Evolutionary conservation across 306 rosid genomes (phyloP).

Genomic region (Arachis stenosperma): DNA sequence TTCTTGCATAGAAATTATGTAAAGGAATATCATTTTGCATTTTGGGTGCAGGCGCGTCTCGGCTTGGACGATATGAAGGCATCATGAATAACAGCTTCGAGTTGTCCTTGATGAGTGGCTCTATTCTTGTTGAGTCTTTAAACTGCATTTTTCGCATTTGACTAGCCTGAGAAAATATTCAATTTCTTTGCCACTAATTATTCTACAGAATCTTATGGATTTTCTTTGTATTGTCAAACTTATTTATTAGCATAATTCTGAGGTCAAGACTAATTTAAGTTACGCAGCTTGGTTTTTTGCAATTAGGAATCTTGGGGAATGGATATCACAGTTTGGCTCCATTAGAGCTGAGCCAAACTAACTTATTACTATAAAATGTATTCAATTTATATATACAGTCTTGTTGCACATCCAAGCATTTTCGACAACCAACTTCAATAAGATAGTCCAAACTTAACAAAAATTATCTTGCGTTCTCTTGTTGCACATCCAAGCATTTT

Average conservation of each 20-base stretch:
- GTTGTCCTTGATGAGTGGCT: constrained; percentile 21
- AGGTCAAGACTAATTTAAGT: not conserved
- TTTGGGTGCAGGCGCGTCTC: constrained; percentile 56
- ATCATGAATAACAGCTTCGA: constrained; percentile 16
- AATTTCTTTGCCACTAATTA: not conserved
- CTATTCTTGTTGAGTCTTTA: not conserved
- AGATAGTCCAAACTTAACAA: too few species aligned
- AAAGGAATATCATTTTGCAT: not conserved
- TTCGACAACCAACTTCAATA: too few species aligned
- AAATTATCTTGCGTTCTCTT: too few species aligned
- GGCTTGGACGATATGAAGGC: constrained; percentile 82
- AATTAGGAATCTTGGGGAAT: not conserved
- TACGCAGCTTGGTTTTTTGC: constrained; percentile 8
- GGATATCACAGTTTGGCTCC: constrained; percentile 1
- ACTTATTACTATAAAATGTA: too few species aligned
- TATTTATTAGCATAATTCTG: constrained; percentile 13
- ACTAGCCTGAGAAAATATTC: constrained; percentile 26
- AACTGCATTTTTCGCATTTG: not conserved
- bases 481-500: too few species aligned
- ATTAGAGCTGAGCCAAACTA: not conserved
- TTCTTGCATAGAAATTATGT: too few species aligned
- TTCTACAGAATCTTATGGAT: not conserved
- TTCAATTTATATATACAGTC: too few species aligned
- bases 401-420: too few species aligned
- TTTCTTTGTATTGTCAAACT: constrained; percentile 1